A percentile compares a stretch with the other conserved stretches of the same genome.
These are phyloP conservation scores for Leishmania aethiopica DNA, from an alignment of 208 protist species.

Conservation along the genomic window DNA sequence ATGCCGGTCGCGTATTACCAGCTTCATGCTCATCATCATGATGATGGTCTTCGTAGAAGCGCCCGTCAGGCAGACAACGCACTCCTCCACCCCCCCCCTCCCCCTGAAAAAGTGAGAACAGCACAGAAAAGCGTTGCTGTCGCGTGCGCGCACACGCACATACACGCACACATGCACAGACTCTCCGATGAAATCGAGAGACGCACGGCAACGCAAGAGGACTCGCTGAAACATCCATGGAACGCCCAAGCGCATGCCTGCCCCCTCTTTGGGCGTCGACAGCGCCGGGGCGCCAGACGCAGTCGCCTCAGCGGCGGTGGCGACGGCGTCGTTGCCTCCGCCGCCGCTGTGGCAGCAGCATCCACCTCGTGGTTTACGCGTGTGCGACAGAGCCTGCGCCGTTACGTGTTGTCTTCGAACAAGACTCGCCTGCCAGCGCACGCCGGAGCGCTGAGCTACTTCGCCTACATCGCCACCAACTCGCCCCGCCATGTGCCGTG, in stretches of 20 bases:
- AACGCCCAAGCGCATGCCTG: not conserved
- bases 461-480: slow-evolving; percentile 23
- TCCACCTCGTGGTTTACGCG: not conserved
- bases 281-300: not conserved
- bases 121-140: too few species aligned
- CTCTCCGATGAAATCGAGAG: not conserved
- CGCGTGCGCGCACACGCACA: not conserved
- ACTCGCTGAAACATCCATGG: not conserved
- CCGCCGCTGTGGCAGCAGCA: not conserved
- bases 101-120: not conserved
- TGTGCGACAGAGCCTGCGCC: slow-evolving; percentile 1
- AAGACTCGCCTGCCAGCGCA: slow-evolving; percentile 27
- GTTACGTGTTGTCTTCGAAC: slow-evolving; percentile 31
- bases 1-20: not conserved
- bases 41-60: not conserved
- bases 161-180: not conserved
- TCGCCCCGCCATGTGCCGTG: slow-evolving; percentile 25
- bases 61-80: not conserved
- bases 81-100: too few species aligned
- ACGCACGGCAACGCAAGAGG: not conserved
- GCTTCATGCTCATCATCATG: not conserved
- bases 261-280: not conserved
- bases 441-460: slow-evolving; percentile 18
- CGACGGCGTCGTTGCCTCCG: not conserved
- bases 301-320: too few species aligned